Percentiles rank a stretch among this genome's conserved stretches.
Conservation (phyloP, 345 rosid genomes). For the Nasturtium officinale region DNA sequence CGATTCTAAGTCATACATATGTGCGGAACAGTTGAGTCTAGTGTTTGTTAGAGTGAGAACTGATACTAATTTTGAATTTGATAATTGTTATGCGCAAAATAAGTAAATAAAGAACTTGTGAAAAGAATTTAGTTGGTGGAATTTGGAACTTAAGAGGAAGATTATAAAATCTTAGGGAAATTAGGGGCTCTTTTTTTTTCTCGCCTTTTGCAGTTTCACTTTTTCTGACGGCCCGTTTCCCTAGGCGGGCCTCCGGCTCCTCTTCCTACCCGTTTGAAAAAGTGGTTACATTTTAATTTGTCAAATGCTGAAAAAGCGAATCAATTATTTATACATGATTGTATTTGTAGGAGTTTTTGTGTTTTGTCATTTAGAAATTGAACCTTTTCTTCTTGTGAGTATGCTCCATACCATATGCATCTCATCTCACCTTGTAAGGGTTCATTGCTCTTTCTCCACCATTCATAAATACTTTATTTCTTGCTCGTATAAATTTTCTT, state of each 20-base stretch:
- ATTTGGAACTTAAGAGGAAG: background rate
- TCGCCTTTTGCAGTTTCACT: conserved; percentile 26
- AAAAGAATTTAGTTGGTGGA: background rate
- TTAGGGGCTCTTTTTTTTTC: conserved; percentile 4
- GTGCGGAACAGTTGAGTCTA: conserved; percentile 12
- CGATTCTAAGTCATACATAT: background rate
- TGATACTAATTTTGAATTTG: no score
- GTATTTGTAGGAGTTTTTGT: conserved; percentile 3
- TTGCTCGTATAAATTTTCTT: background rate
- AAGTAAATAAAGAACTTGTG: conserved; percentile 16
- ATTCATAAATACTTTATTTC: background rate
- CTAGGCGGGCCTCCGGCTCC: conserved; percentile 32
- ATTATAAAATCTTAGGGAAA: background rate
- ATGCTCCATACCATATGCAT: conserved; percentile 24
- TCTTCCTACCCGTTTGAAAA: conserved; percentile 38
- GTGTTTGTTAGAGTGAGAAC: background rate
- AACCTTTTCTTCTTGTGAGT: conserved; percentile 38
- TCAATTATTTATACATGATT: conserved; percentile 42
- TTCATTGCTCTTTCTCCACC: conserved; percentile 4
- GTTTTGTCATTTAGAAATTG: conserved; percentile 38
- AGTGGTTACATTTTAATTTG: conserved; percentile 10
- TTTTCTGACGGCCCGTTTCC: conserved; percentile 37
- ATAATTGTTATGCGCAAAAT: background rate
- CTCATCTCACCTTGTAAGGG: conserved; percentile 1
- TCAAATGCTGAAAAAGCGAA: conserved; percentile 32